Evolutionary conservation across 768 basidiomycete species (phyloP).

Genomic region (Pulveroboletus sp.): DNA sequence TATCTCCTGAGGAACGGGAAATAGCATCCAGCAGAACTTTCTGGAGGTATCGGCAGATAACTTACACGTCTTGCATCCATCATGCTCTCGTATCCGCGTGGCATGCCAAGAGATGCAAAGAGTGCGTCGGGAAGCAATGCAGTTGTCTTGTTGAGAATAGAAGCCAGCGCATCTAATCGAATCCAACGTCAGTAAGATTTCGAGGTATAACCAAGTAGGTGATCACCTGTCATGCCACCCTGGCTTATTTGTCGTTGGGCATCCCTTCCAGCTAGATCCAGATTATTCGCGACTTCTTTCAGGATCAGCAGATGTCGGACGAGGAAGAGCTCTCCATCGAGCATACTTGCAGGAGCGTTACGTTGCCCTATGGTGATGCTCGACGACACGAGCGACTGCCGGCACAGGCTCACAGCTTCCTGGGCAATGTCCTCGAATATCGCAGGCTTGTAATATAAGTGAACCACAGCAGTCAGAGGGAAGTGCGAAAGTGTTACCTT

Average conservation of each 20-base stretch:
- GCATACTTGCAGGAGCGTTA: conserved; percentile 36
- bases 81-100: conserved; percentile 55
- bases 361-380: conserved; percentile 58
- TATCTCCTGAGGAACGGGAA: conserved; percentile 55
- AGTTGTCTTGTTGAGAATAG: conserved; percentile 30
- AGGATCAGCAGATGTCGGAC: conserved; percentile 86
- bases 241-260: conserved; percentile 39
- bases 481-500: conserved; percentile 50
- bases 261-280: conserved; percentile 57
- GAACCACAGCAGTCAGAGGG: background rate
- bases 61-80: conserved; percentile 69
- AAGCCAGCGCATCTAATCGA: conserved; percentile 26
- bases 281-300: conserved; percentile 81
- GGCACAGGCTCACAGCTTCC: conserved; percentile 81
- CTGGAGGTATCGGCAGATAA: background rate
- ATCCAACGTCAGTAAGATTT: conserved; percentile 2
- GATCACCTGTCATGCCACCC: conserved; percentile 55
- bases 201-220: background rate
- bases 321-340: conserved; percentile 84
- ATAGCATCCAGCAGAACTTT: background rate
- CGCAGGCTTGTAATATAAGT: conserved; percentile 55
- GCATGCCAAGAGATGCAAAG: conserved; percentile 66
- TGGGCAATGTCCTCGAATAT: conserved; percentile 97
- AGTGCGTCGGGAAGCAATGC: conserved; percentile 59
- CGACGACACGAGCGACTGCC: conserved; percentile 72